Evolutionary conservation across 495 filamentous ascomycete genomes (phyloP).

Genomic region (Daldinia bambusicola): DNA sequence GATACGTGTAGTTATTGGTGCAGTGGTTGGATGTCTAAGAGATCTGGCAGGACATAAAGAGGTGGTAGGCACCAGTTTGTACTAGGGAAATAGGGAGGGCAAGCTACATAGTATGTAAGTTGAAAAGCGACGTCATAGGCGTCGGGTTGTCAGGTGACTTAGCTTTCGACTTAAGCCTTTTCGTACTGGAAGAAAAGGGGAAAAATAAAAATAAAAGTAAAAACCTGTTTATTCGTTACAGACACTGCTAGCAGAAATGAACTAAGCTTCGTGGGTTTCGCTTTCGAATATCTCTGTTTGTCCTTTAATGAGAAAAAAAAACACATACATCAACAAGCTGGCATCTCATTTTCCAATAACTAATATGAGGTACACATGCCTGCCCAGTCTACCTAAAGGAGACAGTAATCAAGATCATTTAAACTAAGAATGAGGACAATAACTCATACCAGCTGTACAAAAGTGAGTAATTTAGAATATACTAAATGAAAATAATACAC

Average conservation of each 20-base stretch:
- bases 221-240: neutral
- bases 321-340: neutral
- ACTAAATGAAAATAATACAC: too few species aligned
- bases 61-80: slow-evolving; percentile 3
- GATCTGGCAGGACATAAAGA: neutral
- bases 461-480: too few species aligned
- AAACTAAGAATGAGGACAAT: too few species aligned
- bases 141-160: slow-evolving; percentile 34
- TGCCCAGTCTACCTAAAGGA: too few species aligned
- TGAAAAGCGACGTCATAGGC: slow-evolving; percentile 42
- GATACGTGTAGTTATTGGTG: too few species aligned
- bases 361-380: too few species aligned
- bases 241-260: neutral
- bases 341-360: too few species aligned
- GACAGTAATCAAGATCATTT: too few species aligned
- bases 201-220: neutral
- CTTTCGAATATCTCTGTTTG: neutral
- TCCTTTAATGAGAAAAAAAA: neutral
- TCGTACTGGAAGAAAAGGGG: neutral
- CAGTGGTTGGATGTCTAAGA: neutral
- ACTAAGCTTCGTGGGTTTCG: neutral
- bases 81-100: slow-evolving; percentile 2
- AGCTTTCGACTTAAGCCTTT: slow-evolving; percentile 21
- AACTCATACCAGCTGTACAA: too few species aligned
- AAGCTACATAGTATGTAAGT: neutral